phyloP scores from a whole-genome alignment of 306 rosid species.

The Gleditsia sinensis region DNA sequence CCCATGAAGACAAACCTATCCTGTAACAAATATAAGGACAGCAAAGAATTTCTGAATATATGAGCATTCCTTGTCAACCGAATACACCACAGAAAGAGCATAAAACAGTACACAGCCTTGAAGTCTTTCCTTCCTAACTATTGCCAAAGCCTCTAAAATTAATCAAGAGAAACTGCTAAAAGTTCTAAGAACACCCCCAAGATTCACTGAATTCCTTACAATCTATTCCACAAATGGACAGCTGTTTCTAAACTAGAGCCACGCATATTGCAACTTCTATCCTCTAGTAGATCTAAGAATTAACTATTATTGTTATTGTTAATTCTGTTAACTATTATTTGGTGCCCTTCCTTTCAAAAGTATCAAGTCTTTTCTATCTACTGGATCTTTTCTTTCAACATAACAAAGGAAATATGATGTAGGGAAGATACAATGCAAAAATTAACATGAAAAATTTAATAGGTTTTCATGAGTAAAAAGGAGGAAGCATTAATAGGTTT shows the following conservation, averaged over 20 bases:
- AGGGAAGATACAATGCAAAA: neutral
- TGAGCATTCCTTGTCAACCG: constrained; percentile 3
- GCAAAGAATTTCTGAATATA: neutral
- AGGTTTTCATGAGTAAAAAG: neutral
- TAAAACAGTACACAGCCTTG: neutral
- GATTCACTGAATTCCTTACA: neutral
- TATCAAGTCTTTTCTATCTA: neutral
- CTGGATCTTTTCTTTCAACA: neutral
- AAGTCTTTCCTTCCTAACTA: neutral
- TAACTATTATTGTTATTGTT: neutral
- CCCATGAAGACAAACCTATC: neutral
- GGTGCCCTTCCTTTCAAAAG: neutral
- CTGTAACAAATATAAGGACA: neutral
- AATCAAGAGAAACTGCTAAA: neutral
- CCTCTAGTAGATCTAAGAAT: neutral
- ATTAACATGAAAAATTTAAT: neutral
- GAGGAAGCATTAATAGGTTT: neutral
- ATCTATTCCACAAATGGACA: neutral
- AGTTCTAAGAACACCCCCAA: neutral
- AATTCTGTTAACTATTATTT: neutral
- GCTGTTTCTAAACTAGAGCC: constrained; percentile 13
- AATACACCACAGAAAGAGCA: neutral
- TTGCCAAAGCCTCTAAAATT: neutral
- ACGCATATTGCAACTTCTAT: neutral
- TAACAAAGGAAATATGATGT: neutral